Evolutionary conservation across 495 filamentous ascomycete species (phyloP), one percentile per base, ranked within the genome.

Genomic region (Neurospora terricola): DNA sequence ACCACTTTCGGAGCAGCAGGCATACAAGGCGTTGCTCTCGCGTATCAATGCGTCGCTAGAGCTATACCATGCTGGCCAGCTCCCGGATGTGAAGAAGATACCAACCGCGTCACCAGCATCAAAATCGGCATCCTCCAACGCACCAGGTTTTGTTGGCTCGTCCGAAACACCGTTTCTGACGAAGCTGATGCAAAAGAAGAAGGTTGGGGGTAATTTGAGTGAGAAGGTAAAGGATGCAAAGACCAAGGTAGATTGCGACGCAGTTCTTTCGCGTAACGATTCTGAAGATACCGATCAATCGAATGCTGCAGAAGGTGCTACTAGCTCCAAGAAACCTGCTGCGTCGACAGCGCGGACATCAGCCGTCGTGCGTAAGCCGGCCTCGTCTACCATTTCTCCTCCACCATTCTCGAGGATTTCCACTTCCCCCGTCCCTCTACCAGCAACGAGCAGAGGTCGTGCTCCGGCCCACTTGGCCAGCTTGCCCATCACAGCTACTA

Each of bases 81-180:
- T 86, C 59, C 83, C 82, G 7, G 81, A 80, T 43, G 81, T 86
- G 36, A 79, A 75, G 18, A 80, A 81, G 66, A 82, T 86, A 38
- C 85, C 85, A 21, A 75, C 79, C 38, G 70, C 71, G 23, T 8
- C 71, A 59, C 69, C 68, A 38, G 39, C 40, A 37, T 59, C 42
- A 37, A 37, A 40, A 34, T 40, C 23, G 36, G 42, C 42, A 18
- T 68, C 72, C 8, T 21, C 70, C 38, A 71, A n/a, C n/a, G 30
- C 54, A 10, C 38, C 71, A 11, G 76, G 72, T 34, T 90, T 93
- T 74, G 81, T 84, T 34, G 86, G 87, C 23, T 93, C 93, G 14
- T 83, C 89, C 16, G 87, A 88, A n/a, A 90, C 90, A 4, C 94
- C 94, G 8, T 88, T 93, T 80, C 85, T 97, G 14, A 94, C 92